Evolutionary conservation across 768 basidiomycete genomes (phyloP).

Genomic region (Galerina sulciceps): DNA sequence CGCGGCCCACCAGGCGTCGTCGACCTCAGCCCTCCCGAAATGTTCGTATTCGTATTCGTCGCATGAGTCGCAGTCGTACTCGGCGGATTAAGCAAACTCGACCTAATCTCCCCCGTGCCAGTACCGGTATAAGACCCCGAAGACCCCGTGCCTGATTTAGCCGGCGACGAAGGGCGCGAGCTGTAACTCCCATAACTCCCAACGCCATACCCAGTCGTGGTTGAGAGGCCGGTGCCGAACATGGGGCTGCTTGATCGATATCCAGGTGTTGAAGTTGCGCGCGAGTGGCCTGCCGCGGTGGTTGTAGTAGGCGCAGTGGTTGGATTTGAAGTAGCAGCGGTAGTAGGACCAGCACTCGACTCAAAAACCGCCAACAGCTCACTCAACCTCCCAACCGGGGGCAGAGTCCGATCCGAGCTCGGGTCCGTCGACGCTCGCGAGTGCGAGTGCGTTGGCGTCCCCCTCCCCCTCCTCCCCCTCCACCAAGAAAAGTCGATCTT

Average conservation of each 20-base stretch:
- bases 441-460: slow-evolving; percentile 45
- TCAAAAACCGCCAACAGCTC: slow-evolving; percentile 80
- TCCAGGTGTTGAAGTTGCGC: slow-evolving; percentile 57
- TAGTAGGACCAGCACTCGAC: no score
- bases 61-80: slow-evolving; percentile 38
- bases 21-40: slow-evolving; percentile 35
- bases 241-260: slow-evolving; percentile 42
- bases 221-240: slow-evolving; percentile 32
- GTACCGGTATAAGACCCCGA: slow-evolving; percentile 41
- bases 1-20: slow-evolving; percentile 29
- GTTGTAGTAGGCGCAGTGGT: no score
- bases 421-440: slow-evolving; percentile 65
- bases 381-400: slow-evolving; percentile 64
- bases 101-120: slow-evolving; percentile 24
- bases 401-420: slow-evolving; percentile 44
- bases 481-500: slow-evolving; percentile 47
- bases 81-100: slow-evolving; percentile 48
- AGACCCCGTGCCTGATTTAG: slow-evolving; percentile 41
- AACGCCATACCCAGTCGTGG: slow-evolving; percentile 34
- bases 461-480: no score
- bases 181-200: slow-evolving; percentile 38
- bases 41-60: no score
- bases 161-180: slow-evolving; percentile 51
- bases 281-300: slow-evolving; percentile 50
- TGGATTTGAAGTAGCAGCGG: no score